Percentiles rank a stretch among this genome's conserved stretches.
phyloP scores from a whole-genome alignment of 352 stramenopile species.

The Globisporangium paroecandrum region DNA sequence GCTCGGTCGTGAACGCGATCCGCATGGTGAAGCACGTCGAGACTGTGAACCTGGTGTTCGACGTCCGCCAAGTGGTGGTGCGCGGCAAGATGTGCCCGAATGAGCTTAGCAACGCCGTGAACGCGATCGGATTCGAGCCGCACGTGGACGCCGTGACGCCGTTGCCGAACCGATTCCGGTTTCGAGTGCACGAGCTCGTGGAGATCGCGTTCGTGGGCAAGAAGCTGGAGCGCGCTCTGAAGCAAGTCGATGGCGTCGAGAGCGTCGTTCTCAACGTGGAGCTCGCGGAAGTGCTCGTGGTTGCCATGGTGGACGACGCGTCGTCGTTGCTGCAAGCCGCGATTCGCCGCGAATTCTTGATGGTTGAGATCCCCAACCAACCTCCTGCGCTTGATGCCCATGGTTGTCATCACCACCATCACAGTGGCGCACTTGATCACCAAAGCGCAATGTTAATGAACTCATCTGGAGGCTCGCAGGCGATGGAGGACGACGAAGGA shows the following conservation, averaged over 20 bases:
- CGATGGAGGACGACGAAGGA: constrained; percentile 19
- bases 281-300: constrained; percentile 52
- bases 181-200: constrained; percentile 31
- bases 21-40: constrained; percentile 42
- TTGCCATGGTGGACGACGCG: constrained; percentile 46
- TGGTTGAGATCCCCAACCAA: constrained; percentile 46
- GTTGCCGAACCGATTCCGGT: constrained; percentile 48
- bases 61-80: constrained; percentile 52
- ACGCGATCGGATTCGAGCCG: constrained; percentile 62
- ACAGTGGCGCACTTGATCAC: neutral
- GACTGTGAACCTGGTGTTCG: constrained; percentile 51
- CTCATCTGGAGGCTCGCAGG: neutral
- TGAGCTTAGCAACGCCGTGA: constrained; percentile 38
- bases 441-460: neutral
- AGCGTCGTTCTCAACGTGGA: constrained; percentile 54
- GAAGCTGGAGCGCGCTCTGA: constrained; percentile 21
- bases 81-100: constrained; percentile 43
- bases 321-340: constrained; percentile 36
- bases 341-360: constrained; percentile 35
- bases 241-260: constrained; percentile 64
- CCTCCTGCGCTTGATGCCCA: neutral
- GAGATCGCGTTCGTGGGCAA: constrained; percentile 13
- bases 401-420: neutral
- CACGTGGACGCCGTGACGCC: constrained; percentile 33
- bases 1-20: constrained; percentile 63